Base-by-base conservation (phyloP, 176 grass and related monocot species). In the Oryza meridionalis region DNA sequence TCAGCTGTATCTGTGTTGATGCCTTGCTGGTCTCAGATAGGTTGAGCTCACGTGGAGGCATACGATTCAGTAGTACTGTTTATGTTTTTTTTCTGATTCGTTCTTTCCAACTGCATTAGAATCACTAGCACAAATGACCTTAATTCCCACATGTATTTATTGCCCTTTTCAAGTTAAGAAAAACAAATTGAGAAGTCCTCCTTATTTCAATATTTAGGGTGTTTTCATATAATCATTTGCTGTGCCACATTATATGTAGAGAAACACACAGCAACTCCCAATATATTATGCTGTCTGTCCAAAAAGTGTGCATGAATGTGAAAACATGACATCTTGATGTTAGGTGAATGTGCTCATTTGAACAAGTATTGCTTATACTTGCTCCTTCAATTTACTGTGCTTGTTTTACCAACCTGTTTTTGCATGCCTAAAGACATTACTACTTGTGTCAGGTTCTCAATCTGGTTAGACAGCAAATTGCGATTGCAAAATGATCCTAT, bases 381-480 rank as follows among this genome's bases (percentile, higher is more conserved):
- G 24, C 7, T 78, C 19, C 51, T 72, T 58, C 26, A 43, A 58
- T 75, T 74, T 69, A 26, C 3, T 58, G 31, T 76, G 4, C 50
- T 62, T 80, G 21, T 45, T 13, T 58, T 67, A 69, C 16, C 32
- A 45, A 53, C 31, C 38, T 70, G 21, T 64, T 79, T 83, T 63
- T 9, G 11, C 24, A 49, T 35, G 0, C 42, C 62, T 84, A 75
- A 86, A 7, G 27, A 75, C 29, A 65, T 46, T 27, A 4, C 79
- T 38, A 68, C 53, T 81, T 78, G 35, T 85, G 29, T 78, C 89
- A 99, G 96, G 88, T 99, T 94, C 84, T 99, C 96, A 81, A 99
- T 99, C 43, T 99, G 96, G 96, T 75, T 99, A 24, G 96, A 99
- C 82, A 99, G 96, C 86, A 99, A 99, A 90, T 74, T 99, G 88